A percentile compares a stretch with the other conserved stretches of the same genome.
These are phyloP conservation scores for Peribolospora kevripleyi DNA, from an alignment of 768 basidiomycete species.

Conservation along the genomic window DNA sequence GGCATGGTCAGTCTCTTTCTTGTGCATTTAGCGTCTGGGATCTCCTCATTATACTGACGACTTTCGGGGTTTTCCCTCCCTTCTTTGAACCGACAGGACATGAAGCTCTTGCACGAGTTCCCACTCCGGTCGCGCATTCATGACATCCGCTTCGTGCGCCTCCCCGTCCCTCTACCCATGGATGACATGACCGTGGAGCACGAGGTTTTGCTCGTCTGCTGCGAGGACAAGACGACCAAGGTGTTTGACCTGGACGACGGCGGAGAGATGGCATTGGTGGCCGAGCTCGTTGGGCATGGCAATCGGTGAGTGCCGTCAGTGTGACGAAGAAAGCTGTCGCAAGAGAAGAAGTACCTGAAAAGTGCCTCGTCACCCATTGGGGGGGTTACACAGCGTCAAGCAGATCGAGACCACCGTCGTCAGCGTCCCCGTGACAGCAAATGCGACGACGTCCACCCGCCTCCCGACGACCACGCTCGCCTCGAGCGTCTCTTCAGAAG, in stretches of 20 bases:
- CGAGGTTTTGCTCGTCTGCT: conserved; percentile 56
- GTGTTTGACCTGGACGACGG: conserved; percentile 35
- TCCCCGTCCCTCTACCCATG: conserved; percentile 16
- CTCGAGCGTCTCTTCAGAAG: too few relatives aligned
- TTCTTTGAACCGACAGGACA: conserved; percentile 30
- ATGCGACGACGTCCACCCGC: too few relatives aligned
- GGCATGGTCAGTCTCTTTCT: conserved; percentile 31
- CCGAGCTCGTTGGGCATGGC: conserved; percentile 49
- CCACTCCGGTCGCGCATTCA: conserved; percentile 63
- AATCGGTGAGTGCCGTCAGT: conserved; percentile 40
- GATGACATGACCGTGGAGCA: conserved; percentile 17
- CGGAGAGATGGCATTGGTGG: conserved; percentile 34
- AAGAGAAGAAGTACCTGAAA: too few relatives aligned
- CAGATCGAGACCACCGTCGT: too few relatives aligned
- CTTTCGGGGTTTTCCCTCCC: neutral
- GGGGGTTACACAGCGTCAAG: too few relatives aligned
- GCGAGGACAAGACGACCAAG: conserved; percentile 70
- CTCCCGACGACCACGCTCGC: too few relatives aligned
- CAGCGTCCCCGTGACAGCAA: too few relatives aligned
- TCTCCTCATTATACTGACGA: neutral
- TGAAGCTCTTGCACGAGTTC: conserved; percentile 49
- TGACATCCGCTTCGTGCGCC: conserved; percentile 48
- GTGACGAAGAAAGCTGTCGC: too few relatives aligned
- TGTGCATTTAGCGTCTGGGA: neutral
- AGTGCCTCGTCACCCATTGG: too few relatives aligned